Evolutionary conservation across 352 stramenopile species (phyloP).

Genomic region (Phytopythium helicoides): DNA sequence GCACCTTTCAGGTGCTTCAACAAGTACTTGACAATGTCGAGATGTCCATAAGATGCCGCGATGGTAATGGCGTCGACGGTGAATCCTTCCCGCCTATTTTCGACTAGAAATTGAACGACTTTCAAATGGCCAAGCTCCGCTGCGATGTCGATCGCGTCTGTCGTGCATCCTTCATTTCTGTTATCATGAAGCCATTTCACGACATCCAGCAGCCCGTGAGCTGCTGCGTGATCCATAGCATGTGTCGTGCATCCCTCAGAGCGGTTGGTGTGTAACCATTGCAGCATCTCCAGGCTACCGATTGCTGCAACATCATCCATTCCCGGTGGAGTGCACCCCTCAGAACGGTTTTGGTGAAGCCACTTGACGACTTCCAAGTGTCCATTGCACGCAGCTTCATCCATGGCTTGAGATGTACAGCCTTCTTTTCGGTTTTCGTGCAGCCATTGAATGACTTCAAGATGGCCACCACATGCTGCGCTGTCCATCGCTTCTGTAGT

Average conservation of each 20-base stretch:
- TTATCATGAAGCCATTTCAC: background rate
- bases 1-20: slow-evolving; percentile 4
- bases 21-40: slow-evolving; percentile 9
- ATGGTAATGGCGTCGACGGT: slow-evolving; percentile 7
- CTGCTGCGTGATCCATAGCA: background rate
- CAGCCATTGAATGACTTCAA: background rate
- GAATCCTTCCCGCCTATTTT: slow-evolving; percentile 9
- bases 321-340: background rate
- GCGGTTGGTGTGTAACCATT: background rate
- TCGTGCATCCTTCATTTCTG: background rate
- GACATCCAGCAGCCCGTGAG: background rate
- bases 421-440: background rate
- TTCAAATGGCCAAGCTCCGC: slow-evolving; percentile 5
- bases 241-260: background rate
- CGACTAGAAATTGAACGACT: slow-evolving; percentile 8
- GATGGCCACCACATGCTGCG: background rate
- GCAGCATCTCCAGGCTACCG: background rate
- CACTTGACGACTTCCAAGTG: background rate
- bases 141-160: slow-evolving; percentile 12
- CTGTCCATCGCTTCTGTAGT: background rate
- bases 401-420: background rate
- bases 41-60: slow-evolving; percentile 7
- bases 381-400: background rate
- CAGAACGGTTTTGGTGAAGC: background rate
- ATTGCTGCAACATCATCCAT: background rate